These are phyloP conservation scores for Boletus insuetus DNA, from an alignment of 768 basidiomycete species.

Conservation along the genomic window DNA sequence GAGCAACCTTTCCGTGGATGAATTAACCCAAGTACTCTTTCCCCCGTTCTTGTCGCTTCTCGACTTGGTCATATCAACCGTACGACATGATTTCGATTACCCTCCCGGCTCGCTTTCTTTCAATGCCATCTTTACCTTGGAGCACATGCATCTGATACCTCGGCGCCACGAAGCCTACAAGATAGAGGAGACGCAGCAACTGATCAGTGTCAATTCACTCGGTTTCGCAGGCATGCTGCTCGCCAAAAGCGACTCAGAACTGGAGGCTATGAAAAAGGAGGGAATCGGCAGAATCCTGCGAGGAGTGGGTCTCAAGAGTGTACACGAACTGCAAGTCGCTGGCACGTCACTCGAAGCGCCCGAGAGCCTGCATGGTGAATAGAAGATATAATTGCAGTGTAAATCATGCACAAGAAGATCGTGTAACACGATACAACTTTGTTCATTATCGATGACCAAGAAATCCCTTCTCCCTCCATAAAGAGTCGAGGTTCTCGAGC, in stretches of 20 bases:
- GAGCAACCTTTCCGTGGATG: slow-evolving; percentile 25
- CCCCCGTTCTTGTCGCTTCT: slow-evolving; percentile 68
- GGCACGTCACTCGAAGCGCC: slow-evolving; percentile 41
- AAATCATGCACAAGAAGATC: background rate
- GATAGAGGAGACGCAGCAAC: slow-evolving; percentile 50
- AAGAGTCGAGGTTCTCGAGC: slow-evolving; percentile 52
- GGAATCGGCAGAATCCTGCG: slow-evolving; percentile 61
- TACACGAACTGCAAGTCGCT: slow-evolving; percentile 63
- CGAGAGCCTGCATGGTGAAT: slow-evolving; percentile 11
- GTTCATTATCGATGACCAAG: slow-evolving; percentile 21
- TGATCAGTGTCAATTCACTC: slow-evolving; percentile 77
- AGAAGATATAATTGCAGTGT: background rate
- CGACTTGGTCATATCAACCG: slow-evolving; percentile 72
- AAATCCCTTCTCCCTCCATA: slow-evolving; percentile 50
- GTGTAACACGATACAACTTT: background rate
- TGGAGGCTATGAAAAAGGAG: slow-evolving; percentile 64
- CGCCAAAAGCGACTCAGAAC: slow-evolving; percentile 77
- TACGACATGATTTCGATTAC: slow-evolving; percentile 63
- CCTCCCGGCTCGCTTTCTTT: slow-evolving; percentile 70
- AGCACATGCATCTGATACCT: slow-evolving; percentile 86
- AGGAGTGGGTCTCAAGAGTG: slow-evolving; percentile 62
- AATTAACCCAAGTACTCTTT: slow-evolving; percentile 52
- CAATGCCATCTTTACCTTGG: slow-evolving; percentile 77
- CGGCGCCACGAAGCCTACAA: slow-evolving; percentile 61
- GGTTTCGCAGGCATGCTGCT: slow-evolving; percentile 90